Base-by-base conservation (phyloP, 192 early-diverging fungal genomes). In the Backusella australiensis region DNA sequence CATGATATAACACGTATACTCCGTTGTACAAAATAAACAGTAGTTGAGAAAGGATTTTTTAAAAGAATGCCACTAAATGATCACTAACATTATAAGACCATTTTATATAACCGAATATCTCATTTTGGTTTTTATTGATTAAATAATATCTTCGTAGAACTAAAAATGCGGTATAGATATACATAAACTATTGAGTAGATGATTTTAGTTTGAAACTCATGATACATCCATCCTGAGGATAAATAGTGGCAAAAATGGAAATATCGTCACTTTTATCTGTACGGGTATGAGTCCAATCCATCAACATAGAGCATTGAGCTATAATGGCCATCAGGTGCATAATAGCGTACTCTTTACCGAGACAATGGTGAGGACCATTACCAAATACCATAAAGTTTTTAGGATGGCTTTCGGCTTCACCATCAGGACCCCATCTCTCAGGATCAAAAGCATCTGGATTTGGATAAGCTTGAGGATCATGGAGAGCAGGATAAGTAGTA, bases 351-450 rank as follows among this genome's bases (percentile, higher is more conserved):
- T 83, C 82, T 36, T 78, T 77, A 36, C 82, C 82, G 23, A 83
- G 78, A 59, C 82, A 83, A 46, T 80, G 75, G 56, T 83, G 82
- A 11, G 82, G 78, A 29, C 82, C 82, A 29, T 77, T 78, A 65
- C 82, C 82, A 76, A 83, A 83, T 4, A 83, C 82, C 78, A 83
- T 79, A 26, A 75, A 83, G 63, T 83, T 83, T 78, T 83, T 83
- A 53, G 82, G 78, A 41, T 67, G 68, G 34, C 80, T 77, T 41
- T 77, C 70, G 41, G 82, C 82, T 56, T 23, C 34, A 23, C 82
- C 82, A 6, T 77, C 34, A 44, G 78, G 73, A 9, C 82, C 82
- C 76, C 78, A 83, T 34, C 82, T 72, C 35, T 83, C 82, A 46
- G 82, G 82, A 49, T 83, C 72, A 73, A 83, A 83, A 21, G 41